Evolutionary conservation across 208 protist genomes (phyloP), one percentile per base, ranked within the genome.

Genomic region (Crithidia expoeki): DNA sequence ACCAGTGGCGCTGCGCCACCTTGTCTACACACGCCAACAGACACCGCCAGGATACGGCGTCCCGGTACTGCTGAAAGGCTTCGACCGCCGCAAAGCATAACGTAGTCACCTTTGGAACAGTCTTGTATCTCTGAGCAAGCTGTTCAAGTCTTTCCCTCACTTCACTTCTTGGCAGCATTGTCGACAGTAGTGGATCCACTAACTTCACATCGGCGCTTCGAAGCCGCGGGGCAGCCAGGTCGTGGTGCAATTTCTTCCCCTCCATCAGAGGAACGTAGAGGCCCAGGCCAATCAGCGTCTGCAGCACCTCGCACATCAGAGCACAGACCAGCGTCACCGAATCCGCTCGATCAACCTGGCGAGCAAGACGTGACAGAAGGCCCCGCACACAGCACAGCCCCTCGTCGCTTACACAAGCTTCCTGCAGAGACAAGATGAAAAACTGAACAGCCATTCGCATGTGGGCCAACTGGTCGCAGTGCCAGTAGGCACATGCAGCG

Each of bases 1-100:
- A 66, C 90, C 90, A 95, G 14, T 81, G 63, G 19, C 80, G 74
- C 60, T 83, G 81, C 53, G 72, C 75, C 12, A 61, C 36, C 6
- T 73, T 81, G 7, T 30, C 34, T 12, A 78, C 80, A 9, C 68
- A 59, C 19, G 81, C 62, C 63, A 92, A 72, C 59, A 93, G 49
- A 32, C 76, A 88, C 12, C 90, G 70, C 90, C 90, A 95, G 44
- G 80, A 74, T 21, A 93, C 27, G 7, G 80, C 72, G 32, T 76
- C 75, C 4, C 68, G 68, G 46, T 72, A 57, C n/a, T 67, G 25
- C 28, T 74, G 60, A 69, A 95, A 88, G 5, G 19, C 27, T 36
- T 55, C 68, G 11, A 56, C 33, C 17, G 67, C 53, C 10, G 63
- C 36, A n/a, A 58, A 47, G n/a, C 30, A 42, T 30, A 21, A 19